These are phyloP conservation scores for Penicillium paradoxum DNA, from an alignment of 495 filamentous ascomycete species.

Conservation along the genomic window DNA sequence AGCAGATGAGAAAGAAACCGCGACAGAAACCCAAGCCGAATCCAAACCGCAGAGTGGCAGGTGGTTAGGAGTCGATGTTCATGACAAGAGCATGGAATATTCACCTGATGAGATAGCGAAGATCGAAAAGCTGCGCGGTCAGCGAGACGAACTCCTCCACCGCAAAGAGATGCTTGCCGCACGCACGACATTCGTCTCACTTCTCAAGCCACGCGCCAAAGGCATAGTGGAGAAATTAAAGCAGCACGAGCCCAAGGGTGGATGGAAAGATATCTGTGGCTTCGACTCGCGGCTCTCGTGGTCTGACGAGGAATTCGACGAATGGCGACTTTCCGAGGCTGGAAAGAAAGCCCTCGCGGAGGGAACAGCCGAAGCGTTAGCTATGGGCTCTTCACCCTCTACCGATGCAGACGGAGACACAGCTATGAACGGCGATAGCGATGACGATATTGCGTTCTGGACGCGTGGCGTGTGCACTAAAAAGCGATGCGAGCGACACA, in stretches of 20 bases:
- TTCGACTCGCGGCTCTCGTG: constrained; percentile 58
- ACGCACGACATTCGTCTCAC: constrained; percentile 39
- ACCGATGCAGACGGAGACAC: constrained; percentile 37
- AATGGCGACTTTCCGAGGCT: constrained; percentile 42
- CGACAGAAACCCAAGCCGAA: constrained; percentile 44
- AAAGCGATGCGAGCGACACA: constrained; percentile 50
- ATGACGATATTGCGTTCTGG: constrained; percentile 28
- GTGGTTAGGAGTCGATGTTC: constrained; percentile 54
- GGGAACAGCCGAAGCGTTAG: constrained; percentile 36
- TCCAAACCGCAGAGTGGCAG: constrained; percentile 71
- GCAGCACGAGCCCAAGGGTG: constrained; percentile 45
- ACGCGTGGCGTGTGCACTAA: constrained; percentile 48
- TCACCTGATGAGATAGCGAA: constrained; percentile 37
- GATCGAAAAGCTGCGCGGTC: constrained; percentile 39
- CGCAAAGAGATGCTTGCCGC: constrained; percentile 41
- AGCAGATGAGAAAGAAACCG: constrained; percentile 11
- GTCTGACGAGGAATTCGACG: constrained; percentile 58
- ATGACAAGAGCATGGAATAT: constrained; percentile 31
- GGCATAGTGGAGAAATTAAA: constrained; percentile 42
- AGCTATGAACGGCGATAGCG: constrained; percentile 28
- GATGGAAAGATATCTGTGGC: constrained; percentile 62
- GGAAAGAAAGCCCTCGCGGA: constrained; percentile 40
- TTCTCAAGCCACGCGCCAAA: constrained; percentile 44
- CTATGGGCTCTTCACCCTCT: constrained; percentile 24
- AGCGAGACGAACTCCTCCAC: constrained; percentile 33